These are phyloP conservation scores for Rhizopogon sp. DNA, from an alignment of 768 basidiomycete species.

Conservation along the genomic window DNA sequence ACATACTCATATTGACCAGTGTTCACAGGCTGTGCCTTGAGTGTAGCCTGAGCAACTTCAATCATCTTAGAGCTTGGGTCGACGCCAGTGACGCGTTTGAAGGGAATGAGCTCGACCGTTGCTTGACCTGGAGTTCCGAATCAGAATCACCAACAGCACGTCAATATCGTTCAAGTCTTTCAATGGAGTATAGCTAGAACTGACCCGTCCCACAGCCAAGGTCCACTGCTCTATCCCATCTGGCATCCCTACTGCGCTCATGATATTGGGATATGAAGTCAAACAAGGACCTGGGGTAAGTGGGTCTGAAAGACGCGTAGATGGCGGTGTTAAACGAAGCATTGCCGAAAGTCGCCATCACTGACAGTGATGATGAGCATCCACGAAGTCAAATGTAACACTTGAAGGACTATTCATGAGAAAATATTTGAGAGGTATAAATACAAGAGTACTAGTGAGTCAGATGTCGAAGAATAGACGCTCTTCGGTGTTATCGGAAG, in stretches of 20 bases:
- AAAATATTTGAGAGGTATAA: not conserved
- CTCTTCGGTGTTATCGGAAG: not conserved
- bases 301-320: constrained; percentile 69
- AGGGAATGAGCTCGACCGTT: constrained; percentile 50
- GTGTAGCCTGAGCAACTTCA: constrained; percentile 35
- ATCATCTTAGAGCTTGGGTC: constrained; percentile 78
- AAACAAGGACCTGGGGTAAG: constrained; percentile 64
- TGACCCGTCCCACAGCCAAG: constrained; percentile 83
- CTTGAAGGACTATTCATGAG: not conserved
- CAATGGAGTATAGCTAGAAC: constrained; percentile 4
- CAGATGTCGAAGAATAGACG: not conserved
- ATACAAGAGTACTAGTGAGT: not conserved
- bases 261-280: constrained; percentile 63
- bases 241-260: constrained; percentile 8
- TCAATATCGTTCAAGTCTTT: not conserved
- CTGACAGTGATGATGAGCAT: not conserved
- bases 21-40: constrained; percentile 15
- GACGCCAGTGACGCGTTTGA: constrained; percentile 60
- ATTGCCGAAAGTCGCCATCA: constrained; percentile 77
- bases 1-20: constrained; percentile 26
- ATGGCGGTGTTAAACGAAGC: constrained; percentile 58
- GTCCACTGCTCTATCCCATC: constrained; percentile 63
- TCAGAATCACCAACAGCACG: not conserved
- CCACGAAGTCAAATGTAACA: not conserved
- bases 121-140: constrained; percentile 54